Evolutionary conservation across 345 rosid species (phyloP).

Genomic region (Brassica rapa): DNA sequence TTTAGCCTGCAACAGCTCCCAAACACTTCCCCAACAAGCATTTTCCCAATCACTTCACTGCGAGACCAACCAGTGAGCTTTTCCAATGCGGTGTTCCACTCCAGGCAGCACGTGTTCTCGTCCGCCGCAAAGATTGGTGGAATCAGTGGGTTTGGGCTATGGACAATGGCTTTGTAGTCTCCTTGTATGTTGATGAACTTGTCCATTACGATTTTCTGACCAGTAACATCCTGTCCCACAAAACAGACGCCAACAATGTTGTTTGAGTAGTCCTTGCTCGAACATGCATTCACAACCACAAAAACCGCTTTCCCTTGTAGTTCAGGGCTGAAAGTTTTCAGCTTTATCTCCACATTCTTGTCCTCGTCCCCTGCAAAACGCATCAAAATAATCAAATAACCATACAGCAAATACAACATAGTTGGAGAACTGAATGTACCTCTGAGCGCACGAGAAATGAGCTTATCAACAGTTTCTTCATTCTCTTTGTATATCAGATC

Average conservation of each 20-base stretch:
- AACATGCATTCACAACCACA: conserved; percentile 91
- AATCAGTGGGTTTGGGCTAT: conserved; percentile 89
- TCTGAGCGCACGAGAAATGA: conserved; percentile 70
- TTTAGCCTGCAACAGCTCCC: conserved; percentile 86
- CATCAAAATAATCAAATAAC: conserved; percentile 19
- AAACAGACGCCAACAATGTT: conserved; percentile 97
- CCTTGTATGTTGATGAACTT: conserved; percentile 90
- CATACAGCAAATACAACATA: neutral
- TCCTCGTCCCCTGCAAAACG: conserved; percentile 79
- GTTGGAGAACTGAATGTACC: conserved; percentile 53
- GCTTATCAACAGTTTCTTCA: conserved; percentile 70
- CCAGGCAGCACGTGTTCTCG: conserved; percentile 85
- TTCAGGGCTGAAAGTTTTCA: conserved; percentile 71
- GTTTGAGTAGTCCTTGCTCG: conserved; percentile 82
- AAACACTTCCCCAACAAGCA: conserved; percentile 92
- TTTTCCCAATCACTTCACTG: conserved; percentile 73
- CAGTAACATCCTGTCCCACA: conserved; percentile 91
- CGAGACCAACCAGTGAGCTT: conserved; percentile 83
- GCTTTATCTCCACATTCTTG: conserved; percentile 86
- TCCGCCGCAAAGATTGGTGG: conserved; percentile 98
- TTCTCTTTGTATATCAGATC: conserved; percentile 79
- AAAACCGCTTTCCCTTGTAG: conserved; percentile 66
- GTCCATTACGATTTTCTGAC: conserved; percentile 92
- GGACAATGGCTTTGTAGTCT: conserved; percentile 88
- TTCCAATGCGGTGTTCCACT: conserved; percentile 99